Evolutionary conservation across 768 basidiomycete genomes (phyloP).

Genomic region (Leccinum variicolor): DNA sequence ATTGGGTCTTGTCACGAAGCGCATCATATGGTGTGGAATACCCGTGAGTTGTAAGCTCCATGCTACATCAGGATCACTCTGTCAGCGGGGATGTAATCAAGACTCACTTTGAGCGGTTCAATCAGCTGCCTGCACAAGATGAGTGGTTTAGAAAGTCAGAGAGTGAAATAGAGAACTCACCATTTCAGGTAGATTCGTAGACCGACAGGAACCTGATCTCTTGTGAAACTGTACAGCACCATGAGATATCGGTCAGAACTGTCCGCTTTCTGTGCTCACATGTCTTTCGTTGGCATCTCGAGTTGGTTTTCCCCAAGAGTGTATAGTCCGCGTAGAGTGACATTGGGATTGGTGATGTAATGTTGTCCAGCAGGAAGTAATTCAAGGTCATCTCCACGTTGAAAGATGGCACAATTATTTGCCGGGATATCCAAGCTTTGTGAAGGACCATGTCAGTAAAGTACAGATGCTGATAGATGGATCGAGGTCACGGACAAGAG

Average conservation of each 20-base stretch:
- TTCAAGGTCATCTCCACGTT: conserved; percentile 76
- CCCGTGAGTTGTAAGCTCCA: conserved; percentile 76
- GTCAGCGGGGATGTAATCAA: conserved; percentile 1
- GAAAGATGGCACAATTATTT: conserved; percentile 83
- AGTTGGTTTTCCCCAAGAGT: conserved; percentile 82
- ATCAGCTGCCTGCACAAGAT: conserved; percentile 40
- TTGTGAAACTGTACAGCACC: conserved; percentile 56
- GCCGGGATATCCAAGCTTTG: conserved; percentile 77
- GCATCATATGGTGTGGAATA: conserved; percentile 83
- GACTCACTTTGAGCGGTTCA: conserved; percentile 45
- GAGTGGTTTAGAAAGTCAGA: neutral
- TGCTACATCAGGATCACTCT: conserved; percentile 37
- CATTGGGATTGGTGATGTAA: conserved; percentile 79
- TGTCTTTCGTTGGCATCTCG: conserved; percentile 87
- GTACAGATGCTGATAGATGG: neutral
- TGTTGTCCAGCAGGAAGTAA: conserved; percentile 80
- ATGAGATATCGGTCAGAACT: neutral
- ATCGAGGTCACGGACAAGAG: conserved; percentile 52
- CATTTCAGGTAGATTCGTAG: conserved; percentile 84
- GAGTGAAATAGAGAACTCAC: conserved; percentile 30
- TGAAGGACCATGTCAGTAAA: conserved; percentile 1
- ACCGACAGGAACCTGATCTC: conserved; percentile 84
- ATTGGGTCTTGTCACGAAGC: conserved; percentile 78
- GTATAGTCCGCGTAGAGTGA: conserved; percentile 75
- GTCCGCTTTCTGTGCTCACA: conserved; percentile 41